A percentile compares a stretch with the other conserved stretches of the same genome.
phyloP scores from a whole-genome alignment of 257 asterid species.

The Solanum etuberosum region DNA sequence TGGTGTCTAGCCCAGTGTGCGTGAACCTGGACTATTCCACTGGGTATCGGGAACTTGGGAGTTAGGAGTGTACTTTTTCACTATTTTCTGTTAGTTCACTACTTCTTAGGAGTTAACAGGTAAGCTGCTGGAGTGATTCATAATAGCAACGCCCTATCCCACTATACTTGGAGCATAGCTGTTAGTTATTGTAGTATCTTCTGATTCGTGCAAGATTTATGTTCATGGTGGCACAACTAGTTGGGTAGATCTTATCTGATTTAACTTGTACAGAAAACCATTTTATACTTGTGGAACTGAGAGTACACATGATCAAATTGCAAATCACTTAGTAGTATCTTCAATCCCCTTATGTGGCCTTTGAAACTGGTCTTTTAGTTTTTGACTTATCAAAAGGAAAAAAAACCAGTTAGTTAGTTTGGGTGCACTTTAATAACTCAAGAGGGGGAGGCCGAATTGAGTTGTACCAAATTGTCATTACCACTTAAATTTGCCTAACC shows the following conservation, averaged over 20 bases:
- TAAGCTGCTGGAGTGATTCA: neutral
- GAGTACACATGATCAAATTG: neutral
- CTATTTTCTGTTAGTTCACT: neutral
- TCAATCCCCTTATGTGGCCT: neutral
- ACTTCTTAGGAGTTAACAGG: neutral
- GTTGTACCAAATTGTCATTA: neutral
- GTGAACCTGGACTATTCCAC: neutral
- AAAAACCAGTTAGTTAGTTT: neutral
- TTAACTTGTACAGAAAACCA: neutral
- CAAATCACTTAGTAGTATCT: neutral
- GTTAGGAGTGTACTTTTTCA: neutral
- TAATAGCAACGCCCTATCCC: neutral
- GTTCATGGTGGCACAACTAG: neutral
- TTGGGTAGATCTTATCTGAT: neutral
- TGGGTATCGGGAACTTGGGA: neutral
- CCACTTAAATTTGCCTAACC: neutral
- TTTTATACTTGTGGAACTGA: neutral
- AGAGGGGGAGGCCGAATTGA: neutral
- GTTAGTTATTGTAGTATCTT: neutral
- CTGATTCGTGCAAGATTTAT: neutral
- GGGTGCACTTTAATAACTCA: neutral
- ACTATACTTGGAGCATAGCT: neutral
- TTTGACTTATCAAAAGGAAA: neutral
- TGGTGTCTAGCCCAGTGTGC: neutral
- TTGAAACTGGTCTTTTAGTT: neutral